Evolutionary conservation across 768 basidiomycete genomes (phyloP).

Genomic region (Pulveroboletus sp.): DNA sequence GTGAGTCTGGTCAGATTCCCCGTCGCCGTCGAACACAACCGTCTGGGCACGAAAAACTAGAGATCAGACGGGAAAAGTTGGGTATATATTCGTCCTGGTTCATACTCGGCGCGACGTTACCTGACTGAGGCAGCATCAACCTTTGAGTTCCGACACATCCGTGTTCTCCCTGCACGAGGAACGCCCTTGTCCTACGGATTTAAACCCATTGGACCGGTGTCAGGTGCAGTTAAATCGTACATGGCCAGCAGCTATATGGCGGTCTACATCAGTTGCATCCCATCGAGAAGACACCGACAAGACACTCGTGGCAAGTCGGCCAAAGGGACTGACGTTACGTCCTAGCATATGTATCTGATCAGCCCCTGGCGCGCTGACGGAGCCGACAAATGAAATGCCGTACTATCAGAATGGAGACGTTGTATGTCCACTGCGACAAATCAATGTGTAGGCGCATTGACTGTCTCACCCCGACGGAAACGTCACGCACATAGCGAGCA

Average conservation of each 20-base stretch:
- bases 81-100: not conserved
- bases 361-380: not conserved
- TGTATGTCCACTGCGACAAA: slow-evolving; percentile 9
- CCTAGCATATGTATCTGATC: slow-evolving; percentile 3
- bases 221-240: not conserved
- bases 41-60: slow-evolving; percentile 8
- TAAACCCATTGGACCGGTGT: slow-evolving; percentile 4
- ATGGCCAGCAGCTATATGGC: not conserved
- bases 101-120: slow-evolving; percentile 1
- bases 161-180: too few relatives aligned
- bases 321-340: slow-evolving; percentile 15
- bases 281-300: not conserved
- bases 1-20: slow-evolving; percentile 1
- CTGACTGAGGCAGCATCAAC: not conserved
- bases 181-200: slow-evolving; percentile 1
- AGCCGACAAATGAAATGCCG: not conserved
- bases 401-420: slow-evolving; percentile 9
- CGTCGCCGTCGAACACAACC: not conserved
- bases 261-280: not conserved
- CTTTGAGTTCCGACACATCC: too few relatives aligned
- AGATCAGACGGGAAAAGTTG: not conserved
- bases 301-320: not conserved
- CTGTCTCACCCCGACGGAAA: slow-evolving; percentile 32
- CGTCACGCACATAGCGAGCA: slow-evolving; percentile 31
- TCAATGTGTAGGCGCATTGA: slow-evolving; percentile 23